Percentiles rank a stretch among this genome's conserved stretches.
Evolutionary conservation across 1,139 yeast genomes (phyloP).

Genomic region (Hemisphaericaspora lyxosophila): DNA sequence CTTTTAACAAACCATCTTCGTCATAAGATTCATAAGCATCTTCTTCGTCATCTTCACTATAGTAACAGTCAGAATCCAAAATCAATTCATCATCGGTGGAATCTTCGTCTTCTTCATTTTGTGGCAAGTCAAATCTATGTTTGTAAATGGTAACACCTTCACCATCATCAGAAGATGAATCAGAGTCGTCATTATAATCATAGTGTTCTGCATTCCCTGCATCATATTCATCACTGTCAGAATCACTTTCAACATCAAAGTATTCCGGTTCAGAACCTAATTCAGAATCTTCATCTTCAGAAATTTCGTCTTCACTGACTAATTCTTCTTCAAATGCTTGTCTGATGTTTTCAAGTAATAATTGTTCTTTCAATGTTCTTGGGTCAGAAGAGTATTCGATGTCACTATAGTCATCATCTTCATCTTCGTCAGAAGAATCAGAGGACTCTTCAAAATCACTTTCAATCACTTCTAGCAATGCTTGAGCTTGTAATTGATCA

Average conservation of each 20-base stretch:
- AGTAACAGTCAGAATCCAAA: constrained; percentile 22
- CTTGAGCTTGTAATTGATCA: constrained; percentile 37
- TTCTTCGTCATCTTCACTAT: constrained; percentile 24
- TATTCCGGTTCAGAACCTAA: constrained; percentile 34
- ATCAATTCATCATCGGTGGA: constrained; percentile 41
- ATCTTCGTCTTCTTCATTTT: constrained; percentile 34
- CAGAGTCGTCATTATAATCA: constrained; percentile 23
- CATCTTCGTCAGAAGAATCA: constrained; percentile 3
- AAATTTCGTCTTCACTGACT: constrained; percentile 30
- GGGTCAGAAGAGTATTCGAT: constrained; percentile 32
- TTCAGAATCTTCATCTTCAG: constrained; percentile 29
- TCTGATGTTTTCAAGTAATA: constrained; percentile 41
- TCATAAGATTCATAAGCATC: constrained; percentile 20
- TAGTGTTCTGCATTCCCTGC: constrained; percentile 23
- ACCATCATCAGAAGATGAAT: constrained; percentile 30
- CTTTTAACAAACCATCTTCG: constrained; percentile 25
- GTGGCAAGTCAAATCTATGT: constrained; percentile 43
- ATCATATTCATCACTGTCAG: constrained; percentile 20
- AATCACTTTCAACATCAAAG: constrained; percentile 31
- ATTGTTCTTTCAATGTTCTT: constrained; percentile 33
- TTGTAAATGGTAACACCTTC: constrained; percentile 48
- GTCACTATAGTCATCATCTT: constrained; percentile 10
- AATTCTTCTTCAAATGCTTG: constrained; percentile 39
- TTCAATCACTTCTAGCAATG: constrained; percentile 14
- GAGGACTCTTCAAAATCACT: constrained; percentile 1